Percentiles rank a stretch among this genome's conserved stretches.
These are phyloP conservation scores for Athelia psychrophila DNA, from an alignment of 1,284 basidiomycete genomes.

Conservation along the genomic window DNA sequence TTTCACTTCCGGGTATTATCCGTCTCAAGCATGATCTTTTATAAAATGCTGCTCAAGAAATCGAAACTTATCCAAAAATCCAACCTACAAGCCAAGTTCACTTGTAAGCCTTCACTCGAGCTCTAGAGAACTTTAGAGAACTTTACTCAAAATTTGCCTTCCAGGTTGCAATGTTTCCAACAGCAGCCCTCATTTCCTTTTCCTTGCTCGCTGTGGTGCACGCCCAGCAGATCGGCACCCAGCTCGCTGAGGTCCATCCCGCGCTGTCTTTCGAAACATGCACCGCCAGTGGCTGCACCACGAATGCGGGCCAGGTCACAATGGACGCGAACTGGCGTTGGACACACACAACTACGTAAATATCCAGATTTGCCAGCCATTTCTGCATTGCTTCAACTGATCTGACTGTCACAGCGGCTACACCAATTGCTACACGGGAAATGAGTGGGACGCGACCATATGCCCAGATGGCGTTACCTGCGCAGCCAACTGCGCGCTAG, in stretches of 20 bases:
- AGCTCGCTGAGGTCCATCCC: slow-evolving; percentile 39
- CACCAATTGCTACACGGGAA: slow-evolving; percentile 58
- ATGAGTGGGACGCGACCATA: slow-evolving; percentile 44
- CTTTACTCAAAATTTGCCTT: too few species aligned
- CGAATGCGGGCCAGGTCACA: slow-evolving; percentile 30
- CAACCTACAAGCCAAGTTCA: too few species aligned
- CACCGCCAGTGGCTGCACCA: slow-evolving; percentile 39
- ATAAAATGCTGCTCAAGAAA: too few species aligned
- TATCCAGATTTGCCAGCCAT: neutral
- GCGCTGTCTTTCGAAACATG: slow-evolving; percentile 36
- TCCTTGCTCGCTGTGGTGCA: slow-evolving; percentile 28
- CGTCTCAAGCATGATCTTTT: too few species aligned
- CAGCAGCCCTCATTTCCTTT: slow-evolving; percentile 25
- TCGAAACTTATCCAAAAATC: too few species aligned
- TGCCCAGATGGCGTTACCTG: slow-evolving; percentile 46
- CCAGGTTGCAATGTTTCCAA: slow-evolving; percentile 22
- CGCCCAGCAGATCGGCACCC: slow-evolving; percentile 38
- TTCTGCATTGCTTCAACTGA: neutral
- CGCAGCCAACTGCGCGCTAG: slow-evolving; percentile 42
- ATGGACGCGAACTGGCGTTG: slow-evolving; percentile 56
- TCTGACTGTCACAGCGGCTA: slow-evolving; percentile 18
- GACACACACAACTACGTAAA: slow-evolving; percentile 34
- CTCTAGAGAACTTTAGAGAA: too few species aligned
- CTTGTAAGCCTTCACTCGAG: too few species aligned
- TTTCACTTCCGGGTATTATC: too few species aligned